phyloP scores from a whole-genome alignment of 306 rosid species.

The Citrullus mucosospermus region DNA sequence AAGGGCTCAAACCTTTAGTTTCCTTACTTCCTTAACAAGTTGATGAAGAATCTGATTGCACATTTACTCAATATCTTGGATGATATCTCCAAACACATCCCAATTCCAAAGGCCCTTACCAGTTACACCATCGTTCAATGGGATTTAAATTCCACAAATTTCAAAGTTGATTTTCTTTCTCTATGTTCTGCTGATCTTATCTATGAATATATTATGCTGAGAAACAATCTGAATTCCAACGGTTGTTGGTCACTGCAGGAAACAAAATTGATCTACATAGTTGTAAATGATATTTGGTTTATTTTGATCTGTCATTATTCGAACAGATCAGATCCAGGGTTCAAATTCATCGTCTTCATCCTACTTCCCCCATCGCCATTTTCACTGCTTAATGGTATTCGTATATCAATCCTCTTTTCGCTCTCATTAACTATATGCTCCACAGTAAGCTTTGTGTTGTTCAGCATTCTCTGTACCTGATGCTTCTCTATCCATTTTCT shows the following conservation, averaged over 20 bases:
- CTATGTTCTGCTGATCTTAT: neutral
- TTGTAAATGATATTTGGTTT: neutral
- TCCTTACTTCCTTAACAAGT: neutral
- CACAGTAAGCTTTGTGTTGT: neutral
- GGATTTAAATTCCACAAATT: neutral
- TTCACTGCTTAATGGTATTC: neutral
- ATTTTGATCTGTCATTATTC: neutral
- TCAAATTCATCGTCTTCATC: neutral
- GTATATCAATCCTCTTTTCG: neutral
- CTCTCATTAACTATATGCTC: neutral
- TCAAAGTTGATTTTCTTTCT: neutral
- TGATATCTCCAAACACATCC: neutral
- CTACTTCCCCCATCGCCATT: neutral
- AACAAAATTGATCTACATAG: neutral
- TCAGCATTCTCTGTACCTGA: neutral
- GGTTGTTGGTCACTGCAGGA: neutral
- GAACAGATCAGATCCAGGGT: neutral
- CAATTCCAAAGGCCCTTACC: neutral
- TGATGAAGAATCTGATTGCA: neutral
- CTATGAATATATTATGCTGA: neutral
- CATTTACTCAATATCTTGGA: neutral
- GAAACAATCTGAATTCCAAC: neutral
- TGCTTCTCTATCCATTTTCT: neutral
- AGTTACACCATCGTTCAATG: neutral
- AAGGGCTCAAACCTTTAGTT: neutral